A percentile compares a stretch with the other conserved stretches of the same genome.
Evolutionary conservation across 306 rosid species (phyloP).

Genomic region (Cicer bijugum): DNA sequence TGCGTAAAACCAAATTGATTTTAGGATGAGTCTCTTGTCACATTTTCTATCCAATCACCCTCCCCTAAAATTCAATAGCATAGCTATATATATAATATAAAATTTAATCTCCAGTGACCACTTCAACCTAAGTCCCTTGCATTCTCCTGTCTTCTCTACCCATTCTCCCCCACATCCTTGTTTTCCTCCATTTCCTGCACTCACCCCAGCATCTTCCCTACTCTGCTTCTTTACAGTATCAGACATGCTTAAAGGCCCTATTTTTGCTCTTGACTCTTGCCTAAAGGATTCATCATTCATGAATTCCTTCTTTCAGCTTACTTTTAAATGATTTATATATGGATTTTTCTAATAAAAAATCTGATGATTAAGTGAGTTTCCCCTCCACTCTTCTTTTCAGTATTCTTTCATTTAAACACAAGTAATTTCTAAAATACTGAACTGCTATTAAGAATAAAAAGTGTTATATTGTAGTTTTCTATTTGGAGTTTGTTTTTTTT

Average conservation of each 20-base stretch:
- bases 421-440: conserved; percentile 8
- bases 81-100: too few relatives aligned
- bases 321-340: not conserved
- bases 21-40: not conserved
- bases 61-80: too few relatives aligned
- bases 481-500: not conserved
- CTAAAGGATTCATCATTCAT: conserved; percentile 10
- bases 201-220: not conserved
- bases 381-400: not conserved
- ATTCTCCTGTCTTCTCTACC: not conserved
- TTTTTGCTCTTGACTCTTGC: not conserved
- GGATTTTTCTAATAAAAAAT: not conserved
- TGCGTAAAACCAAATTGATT: not conserved
- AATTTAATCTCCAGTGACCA: too few relatives aligned
- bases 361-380: not conserved
- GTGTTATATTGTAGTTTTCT: not conserved
- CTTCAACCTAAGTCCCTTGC: too few relatives aligned
- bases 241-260: not conserved
- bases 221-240: not conserved
- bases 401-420: conserved; percentile 17
- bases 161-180: not conserved
- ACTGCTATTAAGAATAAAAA: conserved; percentile 9
- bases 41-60: not conserved
- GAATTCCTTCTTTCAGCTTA: not conserved
- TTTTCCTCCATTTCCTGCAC: not conserved